Conservation (phyloP, 768 basidiomycete species). For the Glaciozyma antarctica region DNA sequence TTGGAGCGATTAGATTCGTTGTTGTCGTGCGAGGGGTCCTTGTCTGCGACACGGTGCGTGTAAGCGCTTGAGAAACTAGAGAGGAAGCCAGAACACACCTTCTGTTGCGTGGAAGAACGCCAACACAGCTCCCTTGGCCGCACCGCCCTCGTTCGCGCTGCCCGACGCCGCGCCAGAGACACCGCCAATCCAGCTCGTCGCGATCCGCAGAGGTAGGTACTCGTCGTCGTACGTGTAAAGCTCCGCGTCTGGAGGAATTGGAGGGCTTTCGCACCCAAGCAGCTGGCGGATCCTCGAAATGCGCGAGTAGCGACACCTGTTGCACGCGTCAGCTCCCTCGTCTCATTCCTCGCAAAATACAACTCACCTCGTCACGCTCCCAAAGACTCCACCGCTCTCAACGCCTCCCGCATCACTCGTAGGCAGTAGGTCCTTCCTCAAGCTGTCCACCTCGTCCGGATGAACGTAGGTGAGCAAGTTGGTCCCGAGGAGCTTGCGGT, state of each 20-base stretch:
- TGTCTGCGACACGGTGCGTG: slow-evolving; percentile 6
- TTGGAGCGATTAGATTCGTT: slow-evolving; percentile 8
- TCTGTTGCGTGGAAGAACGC: slow-evolving; percentile 32
- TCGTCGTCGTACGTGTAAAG: slow-evolving; percentile 18
- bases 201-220: slow-evolving; percentile 18
- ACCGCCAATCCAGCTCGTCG: slow-evolving; percentile 29
- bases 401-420: slow-evolving; percentile 16
- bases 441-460: slow-evolving; percentile 28
- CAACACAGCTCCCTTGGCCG: slow-evolving; percentile 27
- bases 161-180: not conserved
- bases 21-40: slow-evolving; percentile 22
- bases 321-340: too few species aligned
- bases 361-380: slow-evolving; percentile 33
- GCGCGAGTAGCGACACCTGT: slow-evolving; percentile 31
- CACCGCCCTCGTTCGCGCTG: not conserved
- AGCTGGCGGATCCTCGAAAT: slow-evolving; percentile 19
- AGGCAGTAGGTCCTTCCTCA: slow-evolving; percentile 23
- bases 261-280: slow-evolving; percentile 14
- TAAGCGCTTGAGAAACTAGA: too few species aligned
- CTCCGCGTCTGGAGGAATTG: slow-evolving; percentile 4
- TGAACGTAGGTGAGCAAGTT: slow-evolving; percentile 34
- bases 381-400: slow-evolving; percentile 29
- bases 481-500: slow-evolving; percentile 14
- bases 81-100: not conserved
- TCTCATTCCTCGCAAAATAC: not conserved